Evolutionary conservation across 805 yeast species (phyloP).

Genomic region (Metschnikowia sp.): DNA sequence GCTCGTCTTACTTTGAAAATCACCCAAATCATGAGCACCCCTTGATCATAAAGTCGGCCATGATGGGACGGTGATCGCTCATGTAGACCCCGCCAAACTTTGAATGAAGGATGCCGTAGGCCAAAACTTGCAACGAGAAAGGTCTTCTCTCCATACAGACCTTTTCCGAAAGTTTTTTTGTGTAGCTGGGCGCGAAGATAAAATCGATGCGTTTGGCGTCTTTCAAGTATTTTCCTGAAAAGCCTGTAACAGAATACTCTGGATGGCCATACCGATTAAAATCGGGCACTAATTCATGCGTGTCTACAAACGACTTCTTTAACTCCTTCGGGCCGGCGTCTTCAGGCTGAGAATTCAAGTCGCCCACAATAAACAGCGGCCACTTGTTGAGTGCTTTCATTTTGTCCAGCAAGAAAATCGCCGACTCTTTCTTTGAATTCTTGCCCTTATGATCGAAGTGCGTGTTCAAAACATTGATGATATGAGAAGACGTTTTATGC

Average conservation of each 20-base stretch:
- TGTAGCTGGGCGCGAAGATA: slow-evolving; percentile 27
- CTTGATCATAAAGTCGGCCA: slow-evolving; percentile 23
- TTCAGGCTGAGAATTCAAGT: slow-evolving; percentile 25
- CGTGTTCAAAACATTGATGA: slow-evolving; percentile 20
- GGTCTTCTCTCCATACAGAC: slow-evolving; percentile 17
- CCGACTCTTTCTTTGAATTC: slow-evolving; percentile 12
- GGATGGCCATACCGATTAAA: slow-evolving; percentile 28
- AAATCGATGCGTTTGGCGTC: slow-evolving; percentile 35
- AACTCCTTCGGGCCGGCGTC: slow-evolving; percentile 21
- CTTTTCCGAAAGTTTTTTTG: slow-evolving; percentile 13
- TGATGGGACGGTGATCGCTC: slow-evolving; percentile 37
- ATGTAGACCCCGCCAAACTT: slow-evolving; percentile 30
- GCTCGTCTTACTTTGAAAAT: not conserved
- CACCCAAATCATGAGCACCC: not conserved
- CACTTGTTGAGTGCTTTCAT: slow-evolving; percentile 19
- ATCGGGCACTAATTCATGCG: slow-evolving; percentile 20
- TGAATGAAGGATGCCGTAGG: slow-evolving; percentile 32
- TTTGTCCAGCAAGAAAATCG: slow-evolving; percentile 6
- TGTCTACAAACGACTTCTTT: slow-evolving; percentile 16
- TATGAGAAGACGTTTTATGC: slow-evolving; percentile 10
- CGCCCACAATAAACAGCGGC: slow-evolving; percentile 34
- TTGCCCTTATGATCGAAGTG: slow-evolving; percentile 21
- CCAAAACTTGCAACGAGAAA: slow-evolving; percentile 18
- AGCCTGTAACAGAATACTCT: slow-evolving; percentile 32
- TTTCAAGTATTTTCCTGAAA: slow-evolving; percentile 24